These are phyloP conservation scores for Monosporascus sp. DNA, from an alignment of 2,329 filamentous ascomycete species.

Conservation along the genomic window DNA sequence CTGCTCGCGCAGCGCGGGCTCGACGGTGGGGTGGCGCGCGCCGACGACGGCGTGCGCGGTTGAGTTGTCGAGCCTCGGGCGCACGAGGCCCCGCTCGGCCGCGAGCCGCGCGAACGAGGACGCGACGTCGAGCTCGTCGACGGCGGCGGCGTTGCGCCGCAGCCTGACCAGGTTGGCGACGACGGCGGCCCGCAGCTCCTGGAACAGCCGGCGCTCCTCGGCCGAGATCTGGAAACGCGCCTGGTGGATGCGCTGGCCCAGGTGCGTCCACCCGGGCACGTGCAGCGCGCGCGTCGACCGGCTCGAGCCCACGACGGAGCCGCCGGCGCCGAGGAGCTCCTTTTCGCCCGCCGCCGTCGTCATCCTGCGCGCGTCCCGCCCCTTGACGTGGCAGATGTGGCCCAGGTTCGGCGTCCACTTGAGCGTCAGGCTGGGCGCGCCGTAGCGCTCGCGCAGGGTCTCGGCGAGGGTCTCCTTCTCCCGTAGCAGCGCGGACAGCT, in stretches of 20 bases:
- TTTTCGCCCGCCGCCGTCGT: slow-evolving; percentile 6
- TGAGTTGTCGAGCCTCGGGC: slow-evolving; percentile 63
- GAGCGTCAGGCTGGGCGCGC: slow-evolving; percentile 63
- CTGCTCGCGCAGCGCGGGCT: slow-evolving; percentile 71
- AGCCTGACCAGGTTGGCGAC: slow-evolving; percentile 79
- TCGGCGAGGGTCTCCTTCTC: slow-evolving; percentile 58
- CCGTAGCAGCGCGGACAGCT: slow-evolving; percentile 53
- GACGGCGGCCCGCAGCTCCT: slow-evolving; percentile 66
- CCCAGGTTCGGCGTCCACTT: slow-evolving; percentile 84
- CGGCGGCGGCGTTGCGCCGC: slow-evolving; percentile 80
- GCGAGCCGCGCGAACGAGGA: slow-evolving; percentile 81
- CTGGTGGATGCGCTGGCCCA: slow-evolving; percentile 77
- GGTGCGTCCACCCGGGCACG: slow-evolving; percentile 72
- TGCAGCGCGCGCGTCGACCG: slow-evolving; percentile 84
- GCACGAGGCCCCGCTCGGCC: slow-evolving; percentile 63
- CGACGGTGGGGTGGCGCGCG: slow-evolving; percentile 89
- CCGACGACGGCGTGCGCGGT: slow-evolving; percentile 67
- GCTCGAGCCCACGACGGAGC: slow-evolving; percentile 61
- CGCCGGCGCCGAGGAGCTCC: slow-evolving; percentile 8
- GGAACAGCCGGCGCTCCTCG: slow-evolving; percentile 80
- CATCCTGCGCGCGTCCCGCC: slow-evolving; percentile 56
- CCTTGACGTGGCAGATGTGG: slow-evolving; percentile 86
- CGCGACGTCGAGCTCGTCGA: slow-evolving; percentile 89
- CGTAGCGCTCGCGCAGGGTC: slow-evolving; percentile 55
- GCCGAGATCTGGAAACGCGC: slow-evolving; percentile 69